Evolutionary conservation across 768 basidiomycete species (phyloP).

Genomic region (Lactarius pseudohatsudake): DNA sequence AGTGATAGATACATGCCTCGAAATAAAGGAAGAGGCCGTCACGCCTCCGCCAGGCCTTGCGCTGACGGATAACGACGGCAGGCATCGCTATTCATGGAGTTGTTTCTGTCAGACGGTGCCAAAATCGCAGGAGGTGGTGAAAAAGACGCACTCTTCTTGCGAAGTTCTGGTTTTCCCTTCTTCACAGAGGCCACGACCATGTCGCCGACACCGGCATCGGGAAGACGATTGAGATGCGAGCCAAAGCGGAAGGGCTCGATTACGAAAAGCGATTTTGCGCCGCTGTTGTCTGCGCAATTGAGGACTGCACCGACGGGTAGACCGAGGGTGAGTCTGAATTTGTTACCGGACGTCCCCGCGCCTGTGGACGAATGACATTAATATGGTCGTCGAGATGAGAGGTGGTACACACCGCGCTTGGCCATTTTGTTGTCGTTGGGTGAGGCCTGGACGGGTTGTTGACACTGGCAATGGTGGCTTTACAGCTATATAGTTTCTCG

Average conservation of each 20-base stretch:
- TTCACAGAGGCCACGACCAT: conserved; percentile 98
- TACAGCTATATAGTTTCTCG: conserved; percentile 36
- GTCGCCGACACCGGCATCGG: conserved; percentile 92
- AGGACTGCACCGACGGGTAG: conserved; percentile 92
- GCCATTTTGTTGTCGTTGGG: conserved; percentile 36
- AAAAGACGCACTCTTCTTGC: conserved; percentile 90
- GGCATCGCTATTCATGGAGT: conserved; percentile 76
- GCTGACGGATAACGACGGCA: conserved; percentile 93
- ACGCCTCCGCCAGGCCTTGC: conserved; percentile 96
- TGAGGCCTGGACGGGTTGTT: conserved; percentile 28
- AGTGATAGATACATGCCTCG: conserved; percentile 53
- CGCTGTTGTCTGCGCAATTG: conserved; percentile 99
- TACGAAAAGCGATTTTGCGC: conserved; percentile 92
- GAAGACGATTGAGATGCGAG: conserved; percentile 94
- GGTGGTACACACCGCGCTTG: conserved; percentile 37
- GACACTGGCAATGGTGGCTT: conserved; percentile 23
- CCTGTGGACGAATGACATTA: conserved; percentile 34
- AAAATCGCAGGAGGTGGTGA: background rate
- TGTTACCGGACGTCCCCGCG: conserved; percentile 82
- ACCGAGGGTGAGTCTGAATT: conserved; percentile 94
- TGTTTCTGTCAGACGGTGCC: background rate
- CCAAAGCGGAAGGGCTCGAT: conserved; percentile 97
- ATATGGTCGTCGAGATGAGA: background rate
- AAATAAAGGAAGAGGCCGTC: conserved; percentile 99
- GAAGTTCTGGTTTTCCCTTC: conserved; percentile 99